Evolutionary conservation across 1,284 basidiomycete genomes (phyloP), one percentile per base, ranked within the genome.

Genomic region (Pisolithus thermaeus): DNA sequence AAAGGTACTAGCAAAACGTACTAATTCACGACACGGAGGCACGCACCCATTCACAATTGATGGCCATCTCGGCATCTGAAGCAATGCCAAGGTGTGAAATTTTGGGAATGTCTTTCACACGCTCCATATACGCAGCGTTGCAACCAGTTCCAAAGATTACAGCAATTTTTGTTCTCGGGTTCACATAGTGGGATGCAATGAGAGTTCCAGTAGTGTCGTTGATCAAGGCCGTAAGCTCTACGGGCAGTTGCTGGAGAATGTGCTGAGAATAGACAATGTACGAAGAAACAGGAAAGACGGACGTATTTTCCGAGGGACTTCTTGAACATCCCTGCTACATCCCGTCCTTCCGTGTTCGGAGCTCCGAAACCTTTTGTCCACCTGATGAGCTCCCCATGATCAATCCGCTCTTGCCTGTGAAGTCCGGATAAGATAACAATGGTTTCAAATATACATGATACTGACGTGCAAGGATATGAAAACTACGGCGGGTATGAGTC

Each of bases 311-410:
- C 76, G 47, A 99, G 80, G 28, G 90, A 87, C 57, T 86, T 71
- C 50, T 82, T 79, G 76, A 99, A 96, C 91, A 99, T 94, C 45
- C 77, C 88, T 5, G 90, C 94, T 30, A 96, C 94, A 66, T 99
- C 92, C 52, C 81, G 76, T 14, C 94, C 95, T 70, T 99, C 97
- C 20, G 92, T 94, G 67, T 95, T 93, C 6, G 83, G 70, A 1
- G 91, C 91, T 37, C 93, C 93, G 63, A 99, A 99, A 58, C 96
- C 97, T 72, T 99, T 99, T 43, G 97, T 99, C 96, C 97, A 99
- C 35, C 95, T 89, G 60, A 98, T 92, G 42, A 99, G 84, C 58
- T 83, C 83, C 45, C 94, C 97, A 62, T 98, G 94, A 70, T 99
- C 94, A 62, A 99, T 99, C 48, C 81, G 79, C 39, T 89, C 81